Evolutionary conservation across 108 stramenopile species (phyloP), one percentile per base, ranked within the genome.

Genomic region (Aurantiochytrium sp.): DNA sequence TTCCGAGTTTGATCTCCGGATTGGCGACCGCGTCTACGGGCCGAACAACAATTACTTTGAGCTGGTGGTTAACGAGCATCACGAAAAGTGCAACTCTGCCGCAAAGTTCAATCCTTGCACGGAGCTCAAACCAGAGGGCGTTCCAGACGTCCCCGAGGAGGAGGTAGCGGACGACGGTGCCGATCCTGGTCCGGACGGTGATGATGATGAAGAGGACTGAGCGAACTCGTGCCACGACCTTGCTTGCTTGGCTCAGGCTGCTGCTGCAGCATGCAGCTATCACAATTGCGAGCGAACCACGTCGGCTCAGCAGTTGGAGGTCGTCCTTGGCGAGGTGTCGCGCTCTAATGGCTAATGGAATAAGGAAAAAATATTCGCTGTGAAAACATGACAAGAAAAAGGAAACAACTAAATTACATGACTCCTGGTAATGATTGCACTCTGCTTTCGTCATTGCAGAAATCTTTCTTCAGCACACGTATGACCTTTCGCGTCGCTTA

Each of bases 21-120:
- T 83, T 23, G 76, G 76, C 51, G 76, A 83, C 76, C 45, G 76
- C 25, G 76, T 53, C 51, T 83, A 83, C 51, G 76, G 76, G 6
- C 45, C 45, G 18, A 53, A 83, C 51, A 45, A 53, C 51, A 47
- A 83, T 23, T 83, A 83, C 76, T 83, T 47, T 12, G 76, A 83
- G 51, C 49, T 83, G 43, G 28, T 83, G 14, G 51, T 83, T 12
- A 83, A 83, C 51, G 76, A 83, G 51, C 76, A 83, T 1, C 51
- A 83, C 76, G 76, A 83, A 53, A 83, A 83, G 4, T 83, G 76
- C 23, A 83, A 83, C 76, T n/a, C 45, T 14, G 76, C 45, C 5
- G 51, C 45, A n/a, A 83, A 83, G 4, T 83, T 83, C 28, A 53
- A 83, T 53, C 76, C 76, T 55, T 83, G 76, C 23, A 23, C 0